Evolutionary conservation across 2,329 filamentous ascomycete genomes (phyloP).

Genomic region (Beauveria varroae): DNA sequence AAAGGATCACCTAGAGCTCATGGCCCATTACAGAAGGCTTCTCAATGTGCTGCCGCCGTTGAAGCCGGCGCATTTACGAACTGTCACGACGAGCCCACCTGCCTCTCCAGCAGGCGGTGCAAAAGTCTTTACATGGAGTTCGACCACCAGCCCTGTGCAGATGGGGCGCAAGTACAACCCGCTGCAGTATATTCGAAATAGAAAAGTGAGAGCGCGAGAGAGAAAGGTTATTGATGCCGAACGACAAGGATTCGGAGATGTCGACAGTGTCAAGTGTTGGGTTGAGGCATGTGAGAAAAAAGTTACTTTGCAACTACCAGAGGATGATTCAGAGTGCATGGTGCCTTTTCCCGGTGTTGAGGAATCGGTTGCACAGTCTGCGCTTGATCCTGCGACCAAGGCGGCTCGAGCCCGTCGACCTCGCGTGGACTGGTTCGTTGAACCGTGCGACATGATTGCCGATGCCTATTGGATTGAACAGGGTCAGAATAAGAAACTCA

Average conservation of each 20-base stretch:
- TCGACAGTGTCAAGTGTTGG: constrained; percentile 66
- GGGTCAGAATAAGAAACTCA: constrained; percentile 66
- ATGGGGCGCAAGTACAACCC: constrained; percentile 79
- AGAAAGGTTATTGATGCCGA: constrained; percentile 67
- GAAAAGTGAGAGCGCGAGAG: constrained; percentile 75
- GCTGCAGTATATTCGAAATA: constrained; percentile 84
- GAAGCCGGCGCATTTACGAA: constrained; percentile 34
- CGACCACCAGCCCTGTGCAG: constrained; percentile 16
- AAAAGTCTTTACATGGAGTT: constrained; percentile 9
- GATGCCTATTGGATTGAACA: constrained; percentile 90
- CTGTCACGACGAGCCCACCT: constrained; percentile 33
- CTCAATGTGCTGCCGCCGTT: constrained; percentile 74
- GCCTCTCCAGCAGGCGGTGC: constrained; percentile 28
- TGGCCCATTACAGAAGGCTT: constrained; percentile 73
- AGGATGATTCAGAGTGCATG: constrained; percentile 22
- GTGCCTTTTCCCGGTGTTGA: constrained; percentile 41
- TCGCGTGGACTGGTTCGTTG: constrained; percentile 76
- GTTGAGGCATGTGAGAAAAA: constrained; percentile 54
- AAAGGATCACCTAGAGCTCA: constrained; percentile 76
- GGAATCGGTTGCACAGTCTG: constrained; percentile 32
- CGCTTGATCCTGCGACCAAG: constrained; percentile 36
- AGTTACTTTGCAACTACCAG: constrained; percentile 16
- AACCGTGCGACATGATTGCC: constrained; percentile 78
- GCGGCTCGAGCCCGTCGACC: constrained; percentile 59
- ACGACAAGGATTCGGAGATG: constrained; percentile 68